phyloP scores from a whole-genome alignment of 768 basidiomycete genomes.

The Hericium rajendrae region DNA sequence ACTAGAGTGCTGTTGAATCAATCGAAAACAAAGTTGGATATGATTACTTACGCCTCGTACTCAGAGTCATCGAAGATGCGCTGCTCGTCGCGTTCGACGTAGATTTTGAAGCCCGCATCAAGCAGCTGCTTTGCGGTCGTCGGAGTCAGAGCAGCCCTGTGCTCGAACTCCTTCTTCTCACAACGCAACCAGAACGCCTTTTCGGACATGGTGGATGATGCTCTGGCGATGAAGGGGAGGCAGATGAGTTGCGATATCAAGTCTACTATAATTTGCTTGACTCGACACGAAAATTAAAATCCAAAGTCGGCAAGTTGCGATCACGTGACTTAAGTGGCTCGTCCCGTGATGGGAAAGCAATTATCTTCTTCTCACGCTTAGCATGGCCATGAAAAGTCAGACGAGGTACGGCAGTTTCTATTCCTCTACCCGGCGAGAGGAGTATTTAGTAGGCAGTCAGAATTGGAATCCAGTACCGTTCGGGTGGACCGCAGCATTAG shows the following conservation, averaged over 20 bases:
- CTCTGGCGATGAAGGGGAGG: background rate
- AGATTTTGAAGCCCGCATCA: slow-evolving; percentile 82
- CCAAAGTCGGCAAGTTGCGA: background rate
- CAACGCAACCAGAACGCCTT: slow-evolving; percentile 85
- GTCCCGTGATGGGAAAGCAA: background rate
- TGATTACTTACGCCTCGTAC: slow-evolving; percentile 71
- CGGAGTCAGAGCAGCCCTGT: slow-evolving; percentile 87
- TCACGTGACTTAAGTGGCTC: background rate
- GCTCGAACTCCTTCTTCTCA: slow-evolving; percentile 94
- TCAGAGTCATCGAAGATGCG: slow-evolving; percentile 91
- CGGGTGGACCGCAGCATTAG: too few species aligned
- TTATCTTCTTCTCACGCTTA: too few species aligned
- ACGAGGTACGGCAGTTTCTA: too few species aligned
- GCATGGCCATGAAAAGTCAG: too few species aligned
- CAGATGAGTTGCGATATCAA: background rate
- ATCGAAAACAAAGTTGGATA: background rate
- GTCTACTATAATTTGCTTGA: background rate
- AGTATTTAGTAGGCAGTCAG: too few species aligned
- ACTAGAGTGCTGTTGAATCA: slow-evolving; percentile 30
- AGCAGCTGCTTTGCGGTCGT: slow-evolving; percentile 83
- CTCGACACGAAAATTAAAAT: background rate
- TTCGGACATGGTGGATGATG: slow-evolving; percentile 32
- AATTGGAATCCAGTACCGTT: too few species aligned
- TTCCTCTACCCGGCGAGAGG: too few species aligned
- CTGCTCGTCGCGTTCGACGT: slow-evolving; percentile 88